phyloP scores from a whole-genome alignment of 495 filamentous ascomycete species.

The Talaromyces thailandensis region DNA sequence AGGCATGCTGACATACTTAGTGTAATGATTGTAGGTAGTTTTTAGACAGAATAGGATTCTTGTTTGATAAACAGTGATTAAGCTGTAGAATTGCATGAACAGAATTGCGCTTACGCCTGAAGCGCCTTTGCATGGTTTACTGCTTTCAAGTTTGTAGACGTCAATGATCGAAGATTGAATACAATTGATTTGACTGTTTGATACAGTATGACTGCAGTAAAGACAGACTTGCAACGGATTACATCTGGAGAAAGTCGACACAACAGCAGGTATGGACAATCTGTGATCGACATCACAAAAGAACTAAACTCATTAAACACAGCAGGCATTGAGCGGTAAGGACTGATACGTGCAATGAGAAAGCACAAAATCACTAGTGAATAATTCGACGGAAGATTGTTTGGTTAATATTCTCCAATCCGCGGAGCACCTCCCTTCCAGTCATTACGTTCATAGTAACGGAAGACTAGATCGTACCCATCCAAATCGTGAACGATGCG shows the following conservation, averaged over 20 bases:
- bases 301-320: neutral
- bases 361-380: neutral
- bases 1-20: neutral
- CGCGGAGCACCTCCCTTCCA: slow-evolving; percentile 75
- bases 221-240: neutral
- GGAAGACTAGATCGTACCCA: slow-evolving; percentile 94
- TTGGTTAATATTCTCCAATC: slow-evolving; percentile 48
- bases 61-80: neutral
- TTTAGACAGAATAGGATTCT: neutral
- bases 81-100: too few species aligned
- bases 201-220: slow-evolving; percentile 5
- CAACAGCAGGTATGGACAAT: neutral
- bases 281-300: neutral
- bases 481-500: slow-evolving; percentile 96
- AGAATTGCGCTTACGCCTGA: neutral
- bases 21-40: neutral
- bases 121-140: too few species aligned
- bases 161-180: neutral
- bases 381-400: neutral
- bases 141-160: neutral
- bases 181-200: neutral
- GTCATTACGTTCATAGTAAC: slow-evolving; percentile 88
- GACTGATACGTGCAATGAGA: slow-evolving; percentile 3
- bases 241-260: neutral
- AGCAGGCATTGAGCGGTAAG: neutral